phyloP scores from a whole-genome alignment of 225 moss, liverwort and hornwort species.

The Pseudoscleropodium purum region DNA sequence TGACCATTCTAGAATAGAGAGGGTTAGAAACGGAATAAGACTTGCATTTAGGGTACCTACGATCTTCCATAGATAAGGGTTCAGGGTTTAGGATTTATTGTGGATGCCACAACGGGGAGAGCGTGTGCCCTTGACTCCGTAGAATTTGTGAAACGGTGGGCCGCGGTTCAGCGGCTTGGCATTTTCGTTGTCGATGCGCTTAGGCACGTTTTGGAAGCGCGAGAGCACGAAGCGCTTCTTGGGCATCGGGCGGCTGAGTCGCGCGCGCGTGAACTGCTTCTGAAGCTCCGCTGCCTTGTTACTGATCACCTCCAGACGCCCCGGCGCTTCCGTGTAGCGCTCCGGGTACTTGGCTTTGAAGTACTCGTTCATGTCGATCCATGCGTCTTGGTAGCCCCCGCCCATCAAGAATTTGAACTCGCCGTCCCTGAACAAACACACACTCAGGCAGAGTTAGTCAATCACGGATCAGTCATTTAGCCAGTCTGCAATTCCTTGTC shows the following conservation, averaged over 20 bases:
- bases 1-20: background rate
- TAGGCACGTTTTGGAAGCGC: constrained; percentile 25
- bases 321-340: background rate
- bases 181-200: constrained; percentile 41
- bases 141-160: constrained; percentile 23
- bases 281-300: constrained; percentile 15
- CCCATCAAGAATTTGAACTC: constrained; percentile 17
- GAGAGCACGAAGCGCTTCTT: constrained; percentile 27
- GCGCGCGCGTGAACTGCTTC: background rate
- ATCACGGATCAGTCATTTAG: background rate
- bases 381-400: constrained; percentile 26
- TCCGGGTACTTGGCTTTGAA: constrained; percentile 2
- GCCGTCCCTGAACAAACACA: constrained; percentile 8
- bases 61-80: background rate
- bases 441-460: background rate
- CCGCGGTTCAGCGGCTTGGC: constrained; percentile 12
- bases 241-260: background rate
- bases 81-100: background rate
- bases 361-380: constrained; percentile 43
- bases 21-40: no score
- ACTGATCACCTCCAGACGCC: constrained; percentile 1
- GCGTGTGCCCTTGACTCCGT: background rate
- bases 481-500: background rate
- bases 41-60: background rate
- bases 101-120: background rate